phyloP scores from a whole-genome alignment of 306 rosid genomes.

The Lathyrus tuberosus region DNA sequence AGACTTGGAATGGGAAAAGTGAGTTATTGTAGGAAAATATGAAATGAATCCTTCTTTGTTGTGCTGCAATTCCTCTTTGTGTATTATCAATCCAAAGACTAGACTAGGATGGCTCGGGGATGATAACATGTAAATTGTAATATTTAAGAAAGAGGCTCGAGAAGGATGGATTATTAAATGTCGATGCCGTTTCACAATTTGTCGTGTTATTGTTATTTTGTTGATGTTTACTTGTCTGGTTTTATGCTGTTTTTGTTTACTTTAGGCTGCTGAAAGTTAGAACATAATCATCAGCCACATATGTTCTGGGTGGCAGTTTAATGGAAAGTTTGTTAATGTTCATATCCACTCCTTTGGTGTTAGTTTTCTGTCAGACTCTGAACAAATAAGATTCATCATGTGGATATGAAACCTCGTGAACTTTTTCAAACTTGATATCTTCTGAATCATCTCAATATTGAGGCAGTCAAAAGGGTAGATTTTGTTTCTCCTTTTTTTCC shows the following conservation, averaged over 20 bases:
- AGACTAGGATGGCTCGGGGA: slow-evolving; percentile 29
- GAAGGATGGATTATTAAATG: slow-evolving; percentile 26
- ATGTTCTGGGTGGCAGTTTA: too few species aligned
- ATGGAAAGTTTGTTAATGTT: too few species aligned
- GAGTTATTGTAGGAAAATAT: slow-evolving; percentile 42
- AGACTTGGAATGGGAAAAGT: slow-evolving; percentile 82
- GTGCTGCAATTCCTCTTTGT: slow-evolving; percentile 32
- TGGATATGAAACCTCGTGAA: too few species aligned
- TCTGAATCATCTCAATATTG: too few species aligned
- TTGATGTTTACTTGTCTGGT: neutral
- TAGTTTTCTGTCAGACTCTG: too few species aligned
- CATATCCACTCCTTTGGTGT: too few species aligned
- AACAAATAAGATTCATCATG: too few species aligned
- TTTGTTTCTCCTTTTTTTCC: too few species aligned
- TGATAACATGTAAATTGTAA: slow-evolving; percentile 36
- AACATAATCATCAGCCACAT: neutral
- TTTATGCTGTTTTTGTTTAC: slow-evolving; percentile 13
- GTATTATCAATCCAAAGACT: slow-evolving; percentile 33
- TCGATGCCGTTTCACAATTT: slow-evolving; percentile 5
- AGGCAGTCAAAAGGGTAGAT: too few species aligned
- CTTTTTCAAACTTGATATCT: too few species aligned
- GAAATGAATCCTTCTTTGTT: slow-evolving; percentile 36
- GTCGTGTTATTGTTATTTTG: slow-evolving; percentile 16
- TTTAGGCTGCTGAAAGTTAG: slow-evolving; percentile 24
- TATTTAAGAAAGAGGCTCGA: slow-evolving; percentile 13